Percentiles rank a stretch among this genome's conserved stretches.
Conservation (phyloP, 2,329 filamentous ascomycete genomes). For the Apiospora kogelbergensis region DNA sequence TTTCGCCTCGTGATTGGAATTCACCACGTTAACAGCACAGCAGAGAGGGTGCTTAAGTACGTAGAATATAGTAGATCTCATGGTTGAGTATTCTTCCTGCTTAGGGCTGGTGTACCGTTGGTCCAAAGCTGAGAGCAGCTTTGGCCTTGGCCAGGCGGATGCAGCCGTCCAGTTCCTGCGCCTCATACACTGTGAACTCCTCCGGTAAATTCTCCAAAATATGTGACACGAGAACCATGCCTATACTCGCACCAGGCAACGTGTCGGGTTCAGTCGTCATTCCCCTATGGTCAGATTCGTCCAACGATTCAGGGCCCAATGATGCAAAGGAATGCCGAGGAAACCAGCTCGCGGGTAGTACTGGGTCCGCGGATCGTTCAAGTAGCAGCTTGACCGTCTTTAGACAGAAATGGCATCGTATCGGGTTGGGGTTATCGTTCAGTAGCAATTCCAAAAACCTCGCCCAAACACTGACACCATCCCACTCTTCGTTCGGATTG, state of each 20-base stretch:
- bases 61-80: too few species aligned
- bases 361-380: background rate
- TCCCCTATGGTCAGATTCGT: too few species aligned
- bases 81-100: too few species aligned
- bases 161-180: background rate
- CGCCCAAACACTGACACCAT: background rate
- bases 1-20: too few species aligned
- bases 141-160: background rate
- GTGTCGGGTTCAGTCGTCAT: too few species aligned
- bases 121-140: background rate
- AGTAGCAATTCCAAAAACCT: background rate
- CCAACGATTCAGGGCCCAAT: background rate
- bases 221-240: background rate
- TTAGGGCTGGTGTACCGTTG: too few species aligned
- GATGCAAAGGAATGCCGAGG: background rate
- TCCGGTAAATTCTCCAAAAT: background rate
- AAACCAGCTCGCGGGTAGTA: background rate
- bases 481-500: background rate
- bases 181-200: background rate
- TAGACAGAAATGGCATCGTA: background rate
- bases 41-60: too few species aligned
- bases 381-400: background rate
- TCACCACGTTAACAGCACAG: too few species aligned
- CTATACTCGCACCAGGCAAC: background rate
- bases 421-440: accelerated